Base-by-base conservation (phyloP, 805 yeast species). In the Yueomyces sinensis region DNA sequence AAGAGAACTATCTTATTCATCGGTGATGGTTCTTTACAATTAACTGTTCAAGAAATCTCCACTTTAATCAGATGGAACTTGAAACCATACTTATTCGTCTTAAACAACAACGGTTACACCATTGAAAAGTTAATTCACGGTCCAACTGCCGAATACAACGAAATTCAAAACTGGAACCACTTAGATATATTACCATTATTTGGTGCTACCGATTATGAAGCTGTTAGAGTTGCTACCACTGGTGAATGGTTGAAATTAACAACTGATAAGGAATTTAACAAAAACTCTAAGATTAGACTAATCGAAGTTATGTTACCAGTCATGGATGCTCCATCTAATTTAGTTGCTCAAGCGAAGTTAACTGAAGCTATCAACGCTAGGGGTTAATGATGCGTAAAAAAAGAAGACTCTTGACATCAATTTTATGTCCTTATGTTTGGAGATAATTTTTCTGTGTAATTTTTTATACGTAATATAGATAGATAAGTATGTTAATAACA, bases 1-100 rank as follows among this genome's bases (percentile, higher is more conserved):
- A 72, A 66, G 58, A 71, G 83, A 66, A 80, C 73, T 36, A 65
- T 75, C 39, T 60, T 77, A 40, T 76, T 76, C 54, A 71, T 75
- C 44, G 84, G 84, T 63, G 84, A 76, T 56, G 84, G 84, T 56
- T 76, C 83, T 31, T 63, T 76, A 48, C 84, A 76, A 61, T 66
- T 76, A 58, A 76, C 84, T 13, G 81, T 74, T 25, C 82, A 76
- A 62, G 80, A 78, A 54, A 73, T 76, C 52, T 72, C 80, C 37
- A 76, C 81, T 43, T 68, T 74, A 69, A 64, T 73, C 52, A 70
- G 76, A 58, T 72, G 78, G 77, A 67, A 68, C 41, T 64, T 73
- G 49, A 73, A 66, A 42, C 82, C 82, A 49, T 76, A 76, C 61
- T 58, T 77, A 50, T 76, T 76, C 52, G 72, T 77, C 24, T 65